Conservation (phyloP, 148 eudicot species). For the Amaranthus cruentus region DNA sequence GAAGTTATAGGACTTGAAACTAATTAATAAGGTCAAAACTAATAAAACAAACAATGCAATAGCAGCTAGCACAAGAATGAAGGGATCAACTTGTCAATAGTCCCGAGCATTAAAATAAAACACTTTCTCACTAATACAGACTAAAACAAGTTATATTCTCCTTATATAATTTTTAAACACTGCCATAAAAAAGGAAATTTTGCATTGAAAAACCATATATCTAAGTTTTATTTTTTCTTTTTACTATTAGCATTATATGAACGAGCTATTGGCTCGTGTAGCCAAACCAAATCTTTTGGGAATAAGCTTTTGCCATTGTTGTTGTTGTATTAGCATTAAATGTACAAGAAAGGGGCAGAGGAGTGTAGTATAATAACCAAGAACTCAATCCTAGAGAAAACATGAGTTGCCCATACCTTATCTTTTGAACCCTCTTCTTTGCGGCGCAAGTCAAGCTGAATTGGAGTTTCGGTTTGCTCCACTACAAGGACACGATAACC, state of each 20-base stretch:
- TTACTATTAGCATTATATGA: too few species aligned
- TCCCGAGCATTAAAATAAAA: neutral
- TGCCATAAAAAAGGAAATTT: neutral
- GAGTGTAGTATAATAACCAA: neutral
- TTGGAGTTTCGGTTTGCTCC: slow-evolving; percentile 98
- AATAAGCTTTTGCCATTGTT: neutral
- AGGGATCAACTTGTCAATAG: neutral
- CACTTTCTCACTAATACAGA: neutral
- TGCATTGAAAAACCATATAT: neutral
- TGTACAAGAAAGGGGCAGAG: neutral
- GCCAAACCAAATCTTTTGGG: neutral
- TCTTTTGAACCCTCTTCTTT: slow-evolving; percentile 83
- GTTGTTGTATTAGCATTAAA: neutral
- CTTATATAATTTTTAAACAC: neutral
- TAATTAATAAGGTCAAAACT: neutral
- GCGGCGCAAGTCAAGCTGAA: slow-evolving; percentile 86
- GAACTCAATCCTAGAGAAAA: neutral
- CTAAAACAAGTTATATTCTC: neutral
- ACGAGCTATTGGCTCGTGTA: too few species aligned
- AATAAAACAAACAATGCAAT: neutral
- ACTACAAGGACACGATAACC: slow-evolving; percentile 96
- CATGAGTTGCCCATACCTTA: slow-evolving; percentile 47
- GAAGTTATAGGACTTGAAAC: neutral
- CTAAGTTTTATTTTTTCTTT: too few species aligned
- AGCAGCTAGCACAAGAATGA: neutral